Conservation (phyloP, 306 rosid species). For the Pyrus betulifolia region DNA sequence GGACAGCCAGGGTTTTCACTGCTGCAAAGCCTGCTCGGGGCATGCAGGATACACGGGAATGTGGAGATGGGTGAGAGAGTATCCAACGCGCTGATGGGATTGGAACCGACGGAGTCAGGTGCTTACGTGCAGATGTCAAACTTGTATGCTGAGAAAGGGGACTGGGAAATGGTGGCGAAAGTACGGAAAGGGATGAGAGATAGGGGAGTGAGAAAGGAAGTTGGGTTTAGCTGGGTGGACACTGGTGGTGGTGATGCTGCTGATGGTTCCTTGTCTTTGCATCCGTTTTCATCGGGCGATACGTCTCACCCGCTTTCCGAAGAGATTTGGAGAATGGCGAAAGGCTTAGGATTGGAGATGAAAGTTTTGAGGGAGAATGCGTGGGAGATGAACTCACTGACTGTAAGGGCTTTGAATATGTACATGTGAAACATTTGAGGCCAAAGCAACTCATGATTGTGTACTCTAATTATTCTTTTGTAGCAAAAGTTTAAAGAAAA, state of each 20-base stretch:
- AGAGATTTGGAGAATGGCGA: conserved; percentile 56
- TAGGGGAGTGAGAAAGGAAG: conserved; percentile 65
- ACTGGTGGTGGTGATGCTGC: conserved; percentile 18
- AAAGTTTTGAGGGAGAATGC: conserved; percentile 30
- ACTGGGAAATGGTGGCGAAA: conserved; percentile 76
- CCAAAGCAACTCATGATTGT: background rate
- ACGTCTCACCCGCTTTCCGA: conserved; percentile 50
- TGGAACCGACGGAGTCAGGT: conserved; percentile 66
- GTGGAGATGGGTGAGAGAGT: conserved; percentile 68
- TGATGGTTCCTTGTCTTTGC: conserved; percentile 48
- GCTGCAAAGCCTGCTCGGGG: conserved; percentile 76
- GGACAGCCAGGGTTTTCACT: conserved; percentile 59
- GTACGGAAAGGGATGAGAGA: conserved; percentile 69
- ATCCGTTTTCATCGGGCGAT: conserved; percentile 79
- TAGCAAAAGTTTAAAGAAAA: background rate
- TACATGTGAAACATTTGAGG: background rate
- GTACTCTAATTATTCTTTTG: background rate
- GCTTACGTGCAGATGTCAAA: conserved; percentile 66
- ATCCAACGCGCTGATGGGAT: conserved; percentile 37
- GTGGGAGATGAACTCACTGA: background rate
- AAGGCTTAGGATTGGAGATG: conserved; percentile 57
- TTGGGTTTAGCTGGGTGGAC: conserved; percentile 81
- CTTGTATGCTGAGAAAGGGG: conserved; percentile 70
- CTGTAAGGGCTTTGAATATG: background rate
- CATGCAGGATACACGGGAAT: conserved; percentile 61